These are phyloP conservation scores for Pichia sp. DNA, from an alignment of 1,139 yeast genomes.

Conservation along the genomic window DNA sequence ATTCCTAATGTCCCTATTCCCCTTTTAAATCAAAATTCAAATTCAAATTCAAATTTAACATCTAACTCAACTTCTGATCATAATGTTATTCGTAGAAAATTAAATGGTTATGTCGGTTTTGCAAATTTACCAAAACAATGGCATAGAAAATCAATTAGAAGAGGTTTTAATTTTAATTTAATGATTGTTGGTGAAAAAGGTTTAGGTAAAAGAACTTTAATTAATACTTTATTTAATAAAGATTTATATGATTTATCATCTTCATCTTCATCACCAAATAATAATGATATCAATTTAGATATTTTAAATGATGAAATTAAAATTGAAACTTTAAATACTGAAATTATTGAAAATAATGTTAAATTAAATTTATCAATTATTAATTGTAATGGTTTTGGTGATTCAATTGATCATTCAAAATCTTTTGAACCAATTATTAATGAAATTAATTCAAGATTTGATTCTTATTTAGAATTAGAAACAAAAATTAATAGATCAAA, in stretches of 20 bases:
- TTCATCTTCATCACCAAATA: conserved; percentile 1
- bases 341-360: conserved; percentile 91
- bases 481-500: conserved; percentile 73
- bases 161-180: conserved; percentile 88
- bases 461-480: conserved; percentile 84
- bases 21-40: background rate
- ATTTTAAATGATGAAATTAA: conserved; percentile 40
- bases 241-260: conserved; percentile 44
- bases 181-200: conserved; percentile 93
- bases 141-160: conserved; percentile 91
- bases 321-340: conserved; percentile 63
- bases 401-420: conserved; percentile 77
- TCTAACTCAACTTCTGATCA: background rate
- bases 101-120: conserved; percentile 92
- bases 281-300: conserved; percentile 13
- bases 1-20: background rate
- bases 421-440: conserved; percentile 93
- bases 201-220: conserved; percentile 87
- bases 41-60: background rate
- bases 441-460: conserved; percentile 82
- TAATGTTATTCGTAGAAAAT: conserved; percentile 69
- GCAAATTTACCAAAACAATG: conserved; percentile 98
- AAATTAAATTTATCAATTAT: conserved; percentile 77
- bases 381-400: conserved; percentile 95
- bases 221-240: conserved; percentile 85